Base-by-base conservation (phyloP, 139 green algal species). In the Tetraselmis chui region DNA sequence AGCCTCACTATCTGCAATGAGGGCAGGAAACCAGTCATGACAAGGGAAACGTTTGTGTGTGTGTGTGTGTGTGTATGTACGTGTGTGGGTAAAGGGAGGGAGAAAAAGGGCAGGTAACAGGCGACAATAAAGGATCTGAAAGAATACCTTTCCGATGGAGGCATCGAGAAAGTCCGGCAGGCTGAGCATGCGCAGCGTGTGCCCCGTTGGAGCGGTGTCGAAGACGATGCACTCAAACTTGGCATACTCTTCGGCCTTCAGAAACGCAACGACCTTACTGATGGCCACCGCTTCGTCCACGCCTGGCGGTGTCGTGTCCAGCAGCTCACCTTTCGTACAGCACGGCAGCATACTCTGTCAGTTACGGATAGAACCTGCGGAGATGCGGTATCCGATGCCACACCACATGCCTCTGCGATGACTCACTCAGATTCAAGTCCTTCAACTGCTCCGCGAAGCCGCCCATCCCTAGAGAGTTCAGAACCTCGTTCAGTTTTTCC, bases 161-260 rank as follows among this genome's bases (percentile, higher is more conserved):
- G 87, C 92, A 81, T 98, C 94, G 22, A 99, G 82, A 77, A 99
- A 99, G 85, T 99, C 96, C 1, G 96, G 96, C 28, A 99, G 91
- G 0, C 94, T 93, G 1, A 99, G 95, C 82, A 99, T 87, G 2
- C 96, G 84, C 85, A 99, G 88, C 24, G 96, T 99, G 92, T 99
- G 96, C 28, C 97, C 97, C 1, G 96, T 99, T 58, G 96, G 97
- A 0, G 97, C 97, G 1, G 97, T 99, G 92, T 99, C 97, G 86
- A 99, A 99, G 26, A 99, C 84, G 86, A 99, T 96, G 83, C 94
- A 89, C 76, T 91, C 92, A 88, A 98, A 99, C 76, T 95, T 87
- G 1, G 85, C 30, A 87, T 97, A 99, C 79, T 97, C 88, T 0
- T 88, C 88, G 29, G 86, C 82, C 82, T 98, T 93, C 29, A 96